Conservation (phyloP, 1,139 yeast species). For the Yamadazyma diospyri region DNA sequence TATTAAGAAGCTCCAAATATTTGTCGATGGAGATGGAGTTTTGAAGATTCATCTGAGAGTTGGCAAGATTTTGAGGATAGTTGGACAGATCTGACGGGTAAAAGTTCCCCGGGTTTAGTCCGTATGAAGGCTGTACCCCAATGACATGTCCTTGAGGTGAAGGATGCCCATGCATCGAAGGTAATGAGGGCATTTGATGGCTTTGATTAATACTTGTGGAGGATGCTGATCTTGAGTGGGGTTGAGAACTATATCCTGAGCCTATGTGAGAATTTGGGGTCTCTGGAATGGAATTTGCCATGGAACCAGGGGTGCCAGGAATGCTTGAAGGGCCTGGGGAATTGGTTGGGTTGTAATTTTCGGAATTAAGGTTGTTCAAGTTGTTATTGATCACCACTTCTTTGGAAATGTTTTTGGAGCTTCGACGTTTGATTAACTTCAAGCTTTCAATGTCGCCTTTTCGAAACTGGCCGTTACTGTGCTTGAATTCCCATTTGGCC, state of each 20-base stretch:
- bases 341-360: neutral
- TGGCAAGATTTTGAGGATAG: conserved; percentile 6
- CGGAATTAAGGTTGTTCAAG: neutral
- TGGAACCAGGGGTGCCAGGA: neutral
- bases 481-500: conserved; percentile 64
- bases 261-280: neutral
- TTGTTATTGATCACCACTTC: conserved; percentile 35
- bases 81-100: conserved; percentile 6
- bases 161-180: neutral
- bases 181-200: neutral
- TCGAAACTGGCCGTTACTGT: conserved; percentile 59
- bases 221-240: neutral
- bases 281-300: neutral
- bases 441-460: conserved; percentile 61
- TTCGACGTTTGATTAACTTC: conserved; percentile 59
- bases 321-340: neutral
- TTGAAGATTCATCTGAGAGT: conserved; percentile 7
- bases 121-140: neutral
- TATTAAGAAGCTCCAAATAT: conserved; percentile 13
- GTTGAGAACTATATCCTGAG: neutral
- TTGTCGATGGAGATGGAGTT: conserved; percentile 14
- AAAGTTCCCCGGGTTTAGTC: conserved; percentile 1
- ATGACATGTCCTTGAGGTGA: neutral
- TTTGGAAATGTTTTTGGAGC: conserved; percentile 52
- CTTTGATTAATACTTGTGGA: neutral